Evolutionary conservation across 805 yeast species (phyloP).

Genomic region (Pichia scutulata): DNA sequence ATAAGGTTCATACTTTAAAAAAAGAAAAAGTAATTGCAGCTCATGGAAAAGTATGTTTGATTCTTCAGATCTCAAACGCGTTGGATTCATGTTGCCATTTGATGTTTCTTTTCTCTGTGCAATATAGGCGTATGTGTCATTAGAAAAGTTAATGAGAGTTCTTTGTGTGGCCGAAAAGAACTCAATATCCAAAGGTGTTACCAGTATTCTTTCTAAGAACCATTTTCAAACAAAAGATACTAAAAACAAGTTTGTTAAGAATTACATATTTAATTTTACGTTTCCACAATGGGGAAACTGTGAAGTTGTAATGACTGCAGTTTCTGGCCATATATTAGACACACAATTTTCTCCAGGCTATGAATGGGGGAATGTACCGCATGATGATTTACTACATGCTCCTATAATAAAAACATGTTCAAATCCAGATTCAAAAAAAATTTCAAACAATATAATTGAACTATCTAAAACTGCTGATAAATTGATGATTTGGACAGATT

Average conservation of each 20-base stretch:
- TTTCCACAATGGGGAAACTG: slow-evolving; percentile 59
- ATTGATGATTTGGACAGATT: slow-evolving; percentile 96
- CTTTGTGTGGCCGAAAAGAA: slow-evolving; percentile 97
- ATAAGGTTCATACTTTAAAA: background rate
- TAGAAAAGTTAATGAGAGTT: slow-evolving; percentile 46
- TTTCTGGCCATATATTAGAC: slow-evolving; percentile 73
- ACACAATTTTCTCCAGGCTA: slow-evolving; percentile 56
- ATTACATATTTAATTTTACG: slow-evolving; percentile 66
- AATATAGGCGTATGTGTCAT: background rate
- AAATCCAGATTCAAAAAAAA: slow-evolving; percentile 24
- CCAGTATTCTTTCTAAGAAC: slow-evolving; percentile 54
- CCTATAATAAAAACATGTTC: slow-evolving; percentile 28
- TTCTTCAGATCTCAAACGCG: background rate
- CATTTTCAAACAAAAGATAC: slow-evolving; percentile 35
- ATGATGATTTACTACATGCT: slow-evolving; percentile 63
- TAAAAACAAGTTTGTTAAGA: slow-evolving; percentile 56
- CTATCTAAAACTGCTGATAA: slow-evolving; percentile 55
- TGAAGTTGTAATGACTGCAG: slow-evolving; percentile 86
- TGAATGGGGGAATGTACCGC: slow-evolving; percentile 60
- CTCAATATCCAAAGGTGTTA: slow-evolving; percentile 82
- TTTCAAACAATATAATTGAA: slow-evolving; percentile 57
- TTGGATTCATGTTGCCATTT: background rate
- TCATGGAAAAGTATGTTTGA: background rate
- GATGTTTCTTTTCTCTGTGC: background rate
- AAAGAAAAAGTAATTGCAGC: background rate